Percentiles rank a stretch among this genome's conserved stretches.
These are phyloP conservation scores for Cryptococcus maquisensis DNA, from an alignment of 1,284 basidiomycete species.

Conservation along the genomic window DNA sequence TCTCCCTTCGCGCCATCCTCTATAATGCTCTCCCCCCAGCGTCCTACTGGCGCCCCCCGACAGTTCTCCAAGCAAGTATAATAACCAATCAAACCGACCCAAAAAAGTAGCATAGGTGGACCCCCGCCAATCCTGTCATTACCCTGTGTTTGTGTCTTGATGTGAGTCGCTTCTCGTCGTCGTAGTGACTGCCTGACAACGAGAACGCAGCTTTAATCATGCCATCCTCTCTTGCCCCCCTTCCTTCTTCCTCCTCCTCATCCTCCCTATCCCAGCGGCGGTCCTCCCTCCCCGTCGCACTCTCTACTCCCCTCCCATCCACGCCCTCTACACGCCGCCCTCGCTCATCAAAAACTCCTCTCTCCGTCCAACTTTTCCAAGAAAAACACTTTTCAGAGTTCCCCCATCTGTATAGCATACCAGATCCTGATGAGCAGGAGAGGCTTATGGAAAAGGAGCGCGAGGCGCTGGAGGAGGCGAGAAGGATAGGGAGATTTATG, in stretches of 20 bases:
- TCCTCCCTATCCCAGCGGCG: background rate
- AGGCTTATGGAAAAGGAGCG: slow-evolving; percentile 12
- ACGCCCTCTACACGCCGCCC: background rate
- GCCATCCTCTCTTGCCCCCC: background rate
- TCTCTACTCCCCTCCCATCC: background rate
- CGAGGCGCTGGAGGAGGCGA: slow-evolving; percentile 21
- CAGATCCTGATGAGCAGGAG: slow-evolving; percentile 1
- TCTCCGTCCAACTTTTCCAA: slow-evolving; percentile 13
- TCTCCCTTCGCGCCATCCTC: too few species aligned
- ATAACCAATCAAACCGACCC: too few species aligned
- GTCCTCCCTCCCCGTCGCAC: background rate
- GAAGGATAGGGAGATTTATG: slow-evolving; percentile 18
- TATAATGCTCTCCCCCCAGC: too few species aligned
- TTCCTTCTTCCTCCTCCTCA: slow-evolving; percentile 1
- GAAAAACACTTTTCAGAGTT: slow-evolving; percentile 16
- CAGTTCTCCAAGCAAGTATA: too few species aligned
- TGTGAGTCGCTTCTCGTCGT: too few species aligned
- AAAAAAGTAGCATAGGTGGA: too few species aligned
- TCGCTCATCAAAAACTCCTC: background rate
- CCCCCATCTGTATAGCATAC: slow-evolving; percentile 13
- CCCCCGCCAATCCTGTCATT: too few species aligned
- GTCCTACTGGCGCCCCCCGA: too few species aligned
- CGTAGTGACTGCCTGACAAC: too few species aligned
- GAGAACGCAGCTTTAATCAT: background rate
- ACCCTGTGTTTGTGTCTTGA: too few species aligned